Evolutionary conservation across 169 alveolate genomes (phyloP).

Genomic region (Eimeria necatrix): DNA sequence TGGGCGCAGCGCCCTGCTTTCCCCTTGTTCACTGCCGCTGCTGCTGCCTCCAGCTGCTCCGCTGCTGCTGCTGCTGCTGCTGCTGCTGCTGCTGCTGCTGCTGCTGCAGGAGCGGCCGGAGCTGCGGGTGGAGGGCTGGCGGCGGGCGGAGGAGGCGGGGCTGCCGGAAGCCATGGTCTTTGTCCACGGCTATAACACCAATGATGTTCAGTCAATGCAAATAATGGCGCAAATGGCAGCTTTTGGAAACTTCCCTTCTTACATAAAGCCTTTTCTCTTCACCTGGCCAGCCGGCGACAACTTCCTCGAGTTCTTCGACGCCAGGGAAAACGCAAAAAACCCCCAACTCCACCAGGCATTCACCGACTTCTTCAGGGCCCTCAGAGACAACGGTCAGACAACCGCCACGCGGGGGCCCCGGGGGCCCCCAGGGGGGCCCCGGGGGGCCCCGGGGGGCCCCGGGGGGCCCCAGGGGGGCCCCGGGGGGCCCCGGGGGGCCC

Average conservation of each 20-base stretch:
- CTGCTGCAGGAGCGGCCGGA: constrained; percentile 60
- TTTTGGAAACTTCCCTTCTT: constrained; percentile 83
- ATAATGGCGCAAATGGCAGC: constrained; percentile 83
- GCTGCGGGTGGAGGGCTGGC: constrained; percentile 76
- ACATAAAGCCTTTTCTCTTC: constrained; percentile 85
- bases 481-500: no score
- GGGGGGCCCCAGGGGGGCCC: no score
- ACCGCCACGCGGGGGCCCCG: no score
- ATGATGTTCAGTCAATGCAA: constrained; percentile 82
- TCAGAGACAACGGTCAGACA: constrained; percentile 61
- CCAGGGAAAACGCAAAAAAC: constrained; percentile 81
- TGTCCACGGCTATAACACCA: constrained; percentile 93
- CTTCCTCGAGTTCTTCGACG: constrained; percentile 82
- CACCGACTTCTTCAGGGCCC: constrained; percentile 15
- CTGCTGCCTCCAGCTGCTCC: no score
- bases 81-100: neutral
- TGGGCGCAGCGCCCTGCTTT: neutral
- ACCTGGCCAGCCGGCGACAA: constrained; percentile 87
- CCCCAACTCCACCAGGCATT: constrained; percentile 50
- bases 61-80: no score
- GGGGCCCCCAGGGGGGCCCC: no score
- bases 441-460: no score
- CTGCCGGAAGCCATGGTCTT: constrained; percentile 88
- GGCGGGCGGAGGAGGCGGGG: constrained; percentile 75
- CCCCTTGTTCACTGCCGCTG: neutral